Base-by-base conservation (phyloP, 495 filamentous ascomycete species). In the Aspergillus taichungensis region DNA sequence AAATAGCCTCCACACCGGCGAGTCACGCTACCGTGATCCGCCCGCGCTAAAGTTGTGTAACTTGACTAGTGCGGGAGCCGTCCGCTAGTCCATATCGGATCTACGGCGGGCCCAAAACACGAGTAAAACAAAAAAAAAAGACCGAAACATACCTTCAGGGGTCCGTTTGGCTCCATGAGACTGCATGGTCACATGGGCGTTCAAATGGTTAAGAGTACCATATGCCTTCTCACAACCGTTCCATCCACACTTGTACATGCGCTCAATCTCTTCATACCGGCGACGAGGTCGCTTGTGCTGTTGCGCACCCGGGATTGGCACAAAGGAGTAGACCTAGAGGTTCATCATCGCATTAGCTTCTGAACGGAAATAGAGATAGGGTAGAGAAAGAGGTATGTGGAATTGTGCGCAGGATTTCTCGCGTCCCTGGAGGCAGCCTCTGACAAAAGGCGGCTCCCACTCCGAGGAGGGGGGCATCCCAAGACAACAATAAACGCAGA, bases 171-270 rank as follows among this genome's bases (percentile, higher is more conserved):
- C 66, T 5, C 91, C 91, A 51, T 97, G 91, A 43, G 83, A 89
- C 60, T 97, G 91, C 91, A 97, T 97, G 13, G 91, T 96, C 40
- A 97, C 91, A 57, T 97, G 91, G 29, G 91, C 91, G 54, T 97
- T 97, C 54, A 97, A 63, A 62, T 97, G 91, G 61, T 97, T 97
- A 45, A 97, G 68, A 18, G 91, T 97, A 45, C 91, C 91, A 56
- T 97, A 97, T 9, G 91, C 91, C 67, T 97, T 97, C 60, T 97
- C 92, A 62, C 92, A 98, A 5, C 90, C 90, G 49, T 95, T 87
- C 87, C 88, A 96, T 8, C 92, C 92, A 67, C 92, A 98, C 66
- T 95, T 96, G 71, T 98, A 98, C 92, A 98, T 98, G 47, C 92
- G 83, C 73, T 98, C 92, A 59, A 98, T 98, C 63, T 98, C 92